These are phyloP conservation scores for Trichoderma gracile DNA, from an alignment of 2,329 filamentous ascomycete species.

Conservation along the genomic window DNA sequence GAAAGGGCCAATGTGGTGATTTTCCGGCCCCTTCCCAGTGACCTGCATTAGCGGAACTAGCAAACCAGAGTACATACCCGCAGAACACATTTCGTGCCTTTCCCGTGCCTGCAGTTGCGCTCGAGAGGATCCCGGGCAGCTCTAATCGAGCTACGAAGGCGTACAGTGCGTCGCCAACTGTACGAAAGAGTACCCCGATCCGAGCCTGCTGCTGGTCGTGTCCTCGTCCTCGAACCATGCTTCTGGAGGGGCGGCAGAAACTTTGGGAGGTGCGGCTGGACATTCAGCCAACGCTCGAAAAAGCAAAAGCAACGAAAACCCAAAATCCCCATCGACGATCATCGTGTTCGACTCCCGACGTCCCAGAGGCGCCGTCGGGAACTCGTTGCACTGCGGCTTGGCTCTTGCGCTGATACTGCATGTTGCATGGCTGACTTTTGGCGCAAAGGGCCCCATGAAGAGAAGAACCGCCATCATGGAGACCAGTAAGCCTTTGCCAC, in stretches of 20 bases:
- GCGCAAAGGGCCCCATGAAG: background rate
- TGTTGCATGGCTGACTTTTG: background rate
- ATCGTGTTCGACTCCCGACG: background rate
- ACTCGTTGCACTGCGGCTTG: background rate
- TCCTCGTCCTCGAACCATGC: background rate
- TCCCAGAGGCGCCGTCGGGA: background rate
- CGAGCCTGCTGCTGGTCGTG: background rate
- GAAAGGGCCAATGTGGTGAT: constrained; percentile 1
- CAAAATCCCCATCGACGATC: constrained; percentile 13
- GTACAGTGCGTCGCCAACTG: background rate
- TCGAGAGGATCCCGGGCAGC: constrained; percentile 1
- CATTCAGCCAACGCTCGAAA: background rate
- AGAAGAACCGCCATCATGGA: background rate
- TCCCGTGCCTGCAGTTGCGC: constrained; percentile 14
- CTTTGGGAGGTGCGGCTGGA: constrained; percentile 23
- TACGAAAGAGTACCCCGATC: background rate
- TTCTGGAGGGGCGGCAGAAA: constrained; percentile 13
- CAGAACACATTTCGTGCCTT: constrained; percentile 7
- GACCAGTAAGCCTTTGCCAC: constrained; percentile 17
- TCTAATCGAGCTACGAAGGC: background rate
- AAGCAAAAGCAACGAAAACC: background rate
- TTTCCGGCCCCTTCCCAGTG: constrained; percentile 18
- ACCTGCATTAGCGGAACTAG: constrained; percentile 23
- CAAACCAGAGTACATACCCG: background rate
- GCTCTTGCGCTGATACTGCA: background rate